Evolutionary conservation across 805 yeast species (phyloP), one percentile per base, ranked within the genome.

Genomic region (Kuraishia hungarica): DNA sequence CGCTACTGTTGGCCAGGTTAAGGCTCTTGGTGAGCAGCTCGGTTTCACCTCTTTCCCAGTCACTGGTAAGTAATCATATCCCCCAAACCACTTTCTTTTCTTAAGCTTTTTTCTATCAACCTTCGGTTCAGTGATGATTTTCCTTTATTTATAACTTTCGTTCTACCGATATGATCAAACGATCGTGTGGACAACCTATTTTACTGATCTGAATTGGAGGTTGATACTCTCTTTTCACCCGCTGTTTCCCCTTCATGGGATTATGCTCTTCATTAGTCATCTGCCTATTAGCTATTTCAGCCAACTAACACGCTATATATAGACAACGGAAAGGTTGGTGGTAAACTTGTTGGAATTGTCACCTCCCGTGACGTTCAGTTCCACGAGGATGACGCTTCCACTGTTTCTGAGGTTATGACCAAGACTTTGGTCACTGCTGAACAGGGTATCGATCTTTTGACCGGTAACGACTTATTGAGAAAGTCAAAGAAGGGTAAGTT

Each of bases 11-110:
- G 88, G 84, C 58, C 89, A 92, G 69, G 88, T 90, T 61, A 87
- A 81, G 73, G 70, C 70, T 48, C 80, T 91, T 79, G 86, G 86
- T 73, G 75, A 75, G 62, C 64, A 76, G 61, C 82, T 85, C 58
- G 99, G 99, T 57, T 94, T 93, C 73, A 90, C 97, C 62, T 96
- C 97, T 56, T 94, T 91, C 87, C 99, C 99, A 63, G 97, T 94
- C 71, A 94, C 99, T 74, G 97, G 98, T 94, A 89, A 79, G 99
- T 23, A 51, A 1, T 48, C n/a, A 6, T 5, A 2, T 3, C 50
- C 15, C 50, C 3, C 43, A 35, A 48, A 1, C 43, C 39, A 10
- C 17, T 4, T 22, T 13, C 51, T 52, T 35, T 47, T 35, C 50
- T 22, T 11, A 39, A 53, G 51, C 51, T 29, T 39, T 51, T 50